Base-by-base conservation (phyloP, 345 rosid genomes). In the Sonneratia alba region DNA sequence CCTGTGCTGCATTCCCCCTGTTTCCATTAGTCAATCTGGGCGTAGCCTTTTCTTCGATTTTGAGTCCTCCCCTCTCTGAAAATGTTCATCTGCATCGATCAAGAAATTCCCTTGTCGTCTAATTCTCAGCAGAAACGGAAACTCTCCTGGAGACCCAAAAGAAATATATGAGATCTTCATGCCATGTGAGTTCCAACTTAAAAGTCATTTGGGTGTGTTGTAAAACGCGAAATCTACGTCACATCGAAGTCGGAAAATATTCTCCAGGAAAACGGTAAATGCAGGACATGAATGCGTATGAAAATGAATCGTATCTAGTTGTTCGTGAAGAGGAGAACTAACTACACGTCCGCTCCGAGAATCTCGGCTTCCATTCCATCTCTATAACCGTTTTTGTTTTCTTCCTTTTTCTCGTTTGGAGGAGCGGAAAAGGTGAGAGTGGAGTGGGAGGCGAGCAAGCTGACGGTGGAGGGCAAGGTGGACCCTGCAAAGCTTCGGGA, bases 341-440 rank as follows among this genome's bases (percentile, higher is more conserved):
- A 53, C 32, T 27, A 48, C 18, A 18, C n/a, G 18, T 56, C 72
- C n/a, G 43, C 45, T 42, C 22, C 66, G 36, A 34, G 66, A 3
- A 47, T 40, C 48, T 48, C 40, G 51, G 21, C 2, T 68, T 21
- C 51, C 51, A 4, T 21, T 73, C 51, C 51, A 4, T 21, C 67
- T 24, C n/a, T 24, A 12, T 55, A 12, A 43, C 53, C 5, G 0
- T 40, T 3, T 38, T 34, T 24, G 4, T 14, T 71, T 67, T 14
- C 32, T 27, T 27, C 32, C 4, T 15, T 9, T 40, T 22, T 16
- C 11, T 27, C 2, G 0, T 7, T 0, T 34, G 37, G 67, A 85
- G 88, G 88, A 12, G 88, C 82, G 67, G 84, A 82, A 73, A 69
- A 24, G 40, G 84, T 70, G 56, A 81, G 76, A 36, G 76, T 78